phyloP scores from a whole-genome alignment of 2,329 filamentous ascomycete species.

The Colletotrichum filicis region DNA sequence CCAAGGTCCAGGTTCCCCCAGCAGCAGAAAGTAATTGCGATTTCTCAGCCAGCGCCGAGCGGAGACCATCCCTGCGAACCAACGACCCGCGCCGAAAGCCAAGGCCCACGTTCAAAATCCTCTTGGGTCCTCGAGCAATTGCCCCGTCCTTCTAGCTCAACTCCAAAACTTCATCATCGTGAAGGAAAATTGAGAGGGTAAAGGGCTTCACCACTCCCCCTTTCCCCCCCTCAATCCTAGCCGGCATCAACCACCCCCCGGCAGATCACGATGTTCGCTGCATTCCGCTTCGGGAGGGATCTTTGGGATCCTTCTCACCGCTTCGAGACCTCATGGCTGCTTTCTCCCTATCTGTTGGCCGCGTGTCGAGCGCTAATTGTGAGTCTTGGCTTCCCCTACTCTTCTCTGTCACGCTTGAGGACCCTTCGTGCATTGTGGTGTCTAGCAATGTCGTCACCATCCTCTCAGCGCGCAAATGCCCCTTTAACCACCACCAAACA shows the following conservation, averaged over 20 bases:
- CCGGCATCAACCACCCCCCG: not conserved
- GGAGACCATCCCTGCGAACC: constrained; percentile 23
- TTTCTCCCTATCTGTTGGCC: constrained; percentile 74
- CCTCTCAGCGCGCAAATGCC: not conserved
- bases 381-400: constrained; percentile 43
- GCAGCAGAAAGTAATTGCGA: constrained; percentile 21
- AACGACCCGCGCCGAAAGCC: constrained; percentile 20
- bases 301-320: constrained; percentile 69
- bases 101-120: constrained; percentile 31
- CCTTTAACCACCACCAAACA: not conserved
- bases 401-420: not conserved
- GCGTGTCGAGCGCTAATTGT: constrained; percentile 65
- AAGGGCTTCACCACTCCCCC: not conserved
- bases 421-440: not conserved
- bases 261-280: constrained; percentile 35
- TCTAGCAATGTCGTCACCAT: not conserved
- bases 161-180: constrained; percentile 33
- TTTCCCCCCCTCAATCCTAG: not conserved
- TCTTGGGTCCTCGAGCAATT: constrained; percentile 13
- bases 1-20: constrained; percentile 10
- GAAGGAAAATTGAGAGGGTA: constrained; percentile 9
- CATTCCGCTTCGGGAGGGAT: constrained; percentile 53
- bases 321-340: constrained; percentile 84
- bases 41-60: not conserved
- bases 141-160: constrained; percentile 16